phyloP scores from a whole-genome alignment of 148 eudicot species.

The Silene conica region DNA sequence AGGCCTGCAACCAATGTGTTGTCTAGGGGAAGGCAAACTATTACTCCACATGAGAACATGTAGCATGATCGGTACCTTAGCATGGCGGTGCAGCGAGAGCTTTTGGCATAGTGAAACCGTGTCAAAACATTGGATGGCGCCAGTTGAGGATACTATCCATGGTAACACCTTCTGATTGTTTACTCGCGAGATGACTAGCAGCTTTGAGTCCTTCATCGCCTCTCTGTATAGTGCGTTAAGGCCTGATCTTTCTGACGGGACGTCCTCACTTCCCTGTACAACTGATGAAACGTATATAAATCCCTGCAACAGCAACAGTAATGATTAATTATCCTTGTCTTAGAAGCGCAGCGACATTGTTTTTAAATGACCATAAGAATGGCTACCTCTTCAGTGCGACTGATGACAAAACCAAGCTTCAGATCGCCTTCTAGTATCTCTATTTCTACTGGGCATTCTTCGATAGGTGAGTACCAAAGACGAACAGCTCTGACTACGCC shows the following conservation, averaged over 20 bases:
- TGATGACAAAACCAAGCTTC: slow-evolving; percentile 69
- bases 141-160: slow-evolving; percentile 69
- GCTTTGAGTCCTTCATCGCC: slow-evolving; percentile 46
- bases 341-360: not conserved
- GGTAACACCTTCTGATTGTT: slow-evolving; percentile 74
- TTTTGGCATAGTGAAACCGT: slow-evolving; percentile 81
- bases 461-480: slow-evolving; percentile 76
- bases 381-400: slow-evolving; percentile 70
- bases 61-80: slow-evolving; percentile 48
- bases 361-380: not conserved
- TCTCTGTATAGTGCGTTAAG: slow-evolving; percentile 56
- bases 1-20: slow-evolving; percentile 13
- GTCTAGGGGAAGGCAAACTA: slow-evolving; percentile 24
- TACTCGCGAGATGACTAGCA: slow-evolving; percentile 58
- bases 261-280: slow-evolving; percentile 41
- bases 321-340: not conserved
- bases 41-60: slow-evolving; percentile 55
- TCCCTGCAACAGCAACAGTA: slow-evolving; percentile 40
- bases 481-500: slow-evolving; percentile 82
- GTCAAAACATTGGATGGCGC: slow-evolving; percentile 74
- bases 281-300: slow-evolving; percentile 77
- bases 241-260: slow-evolving; percentile 64
- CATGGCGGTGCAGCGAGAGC: slow-evolving; percentile 73
- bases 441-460: slow-evolving; percentile 52
- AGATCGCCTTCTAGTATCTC: slow-evolving; percentile 50